Evolutionary conservation across 2,329 filamentous ascomycete genomes (phyloP), one percentile per base, ranked within the genome.

Genomic region (Pseudogymnoascus sp.): DNA sequence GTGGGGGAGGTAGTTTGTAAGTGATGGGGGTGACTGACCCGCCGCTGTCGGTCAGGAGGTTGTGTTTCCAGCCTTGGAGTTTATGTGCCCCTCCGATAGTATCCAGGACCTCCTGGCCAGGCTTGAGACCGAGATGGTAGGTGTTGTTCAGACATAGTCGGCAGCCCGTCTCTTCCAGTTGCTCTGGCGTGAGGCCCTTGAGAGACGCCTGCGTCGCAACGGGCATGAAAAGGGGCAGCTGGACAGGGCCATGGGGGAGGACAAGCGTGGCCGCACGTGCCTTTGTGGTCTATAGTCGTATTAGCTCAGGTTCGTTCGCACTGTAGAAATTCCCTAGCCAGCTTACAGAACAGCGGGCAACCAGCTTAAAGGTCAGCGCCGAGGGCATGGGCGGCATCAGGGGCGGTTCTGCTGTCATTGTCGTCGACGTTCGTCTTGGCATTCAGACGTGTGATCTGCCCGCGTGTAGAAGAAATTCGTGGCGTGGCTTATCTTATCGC

Each of bases 121-220:
- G 95, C 76, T 96, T 97, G 63, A 99, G 79, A 8, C 95, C 95
- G 65, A 99, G 80, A 74, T 99, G 95, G 73, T 99, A 99, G 11
- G 95, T 99, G 77, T 99, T 99, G 78, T 99, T 99, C 67, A 99
- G 79, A 75, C 95, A 99, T 44, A 99, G 79, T 64, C 90, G 86
- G 72, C 96, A 99, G 47, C 90, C 86, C 0, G 93, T 96, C 62
- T 91, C 87, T 70, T 95, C 93, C 2, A 99, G 81, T 73, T 99
- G 95, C 68, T 93, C 88, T 1, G 93, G 92, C 0, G 95, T 97
- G 63, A 99, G 78, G 47, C 95, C 95, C 74, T 99, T 99, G 40
- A 99, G 81, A 0, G 93, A 96, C 0, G 91, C 95, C 76, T 99
- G 95, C 0, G 95, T 99, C 31, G 95, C 95, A 47, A 99, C 95